Evolutionary conservation across 2,329 filamentous ascomycete species (phyloP).

Genomic region (Aspergillus japonicus): DNA sequence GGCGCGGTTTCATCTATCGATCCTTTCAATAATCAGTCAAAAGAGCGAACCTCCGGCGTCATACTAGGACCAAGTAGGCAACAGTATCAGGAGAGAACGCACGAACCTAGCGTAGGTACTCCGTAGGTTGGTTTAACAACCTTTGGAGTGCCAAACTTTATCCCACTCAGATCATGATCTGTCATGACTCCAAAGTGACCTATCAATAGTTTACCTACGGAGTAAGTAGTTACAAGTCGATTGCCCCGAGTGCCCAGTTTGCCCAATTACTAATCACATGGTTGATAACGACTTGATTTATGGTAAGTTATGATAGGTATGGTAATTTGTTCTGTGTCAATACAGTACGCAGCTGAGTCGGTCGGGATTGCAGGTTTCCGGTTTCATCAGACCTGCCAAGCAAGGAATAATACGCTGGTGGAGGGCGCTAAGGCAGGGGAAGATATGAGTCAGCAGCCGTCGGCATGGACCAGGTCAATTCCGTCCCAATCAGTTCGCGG

Average conservation of each 20-base stretch:
- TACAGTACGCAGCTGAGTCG: constrained; percentile 1
- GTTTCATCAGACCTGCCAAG: constrained; percentile 21
- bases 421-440: constrained; percentile 21
- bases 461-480: background rate
- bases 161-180: background rate
- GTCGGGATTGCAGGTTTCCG: constrained; percentile 19
- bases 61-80: background rate
- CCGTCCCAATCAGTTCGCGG: constrained; percentile 5
- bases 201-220: background rate
- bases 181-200: background rate
- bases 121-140: background rate
- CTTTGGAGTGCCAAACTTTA: background rate
- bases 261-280: too few species aligned
- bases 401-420: constrained; percentile 7
- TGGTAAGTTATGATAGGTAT: too few species aligned
- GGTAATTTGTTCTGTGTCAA: too few species aligned
- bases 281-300: too few species aligned
- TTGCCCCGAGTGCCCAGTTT: too few species aligned
- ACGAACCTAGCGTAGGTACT: background rate
- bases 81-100: background rate
- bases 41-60: background rate
- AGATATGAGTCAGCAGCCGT: constrained; percentile 7
- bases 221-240: too few species aligned
- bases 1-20: background rate
- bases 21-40: background rate